phyloP scores from a whole-genome alignment of 306 rosid genomes.

The Cucurbita ficifolia region DNA sequence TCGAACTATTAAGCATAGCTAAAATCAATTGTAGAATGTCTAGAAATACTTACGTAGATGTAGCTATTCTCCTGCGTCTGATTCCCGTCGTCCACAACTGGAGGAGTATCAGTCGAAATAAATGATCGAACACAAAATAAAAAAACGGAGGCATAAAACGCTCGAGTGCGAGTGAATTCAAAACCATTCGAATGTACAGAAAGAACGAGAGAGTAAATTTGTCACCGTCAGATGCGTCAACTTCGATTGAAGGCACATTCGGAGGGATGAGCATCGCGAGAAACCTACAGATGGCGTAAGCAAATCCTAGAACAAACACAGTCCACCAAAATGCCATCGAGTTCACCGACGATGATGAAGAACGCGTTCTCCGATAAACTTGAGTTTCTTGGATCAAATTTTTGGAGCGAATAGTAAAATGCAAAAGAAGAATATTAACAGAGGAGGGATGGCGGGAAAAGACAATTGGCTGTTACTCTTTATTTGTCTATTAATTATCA shows the following conservation, averaged over 20 bases:
- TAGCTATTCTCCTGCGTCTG: conserved; percentile 65
- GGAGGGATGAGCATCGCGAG: conserved; percentile 85
- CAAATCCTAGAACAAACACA: conserved; percentile 49
- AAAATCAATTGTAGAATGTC: not conserved
- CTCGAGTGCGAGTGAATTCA: not conserved
- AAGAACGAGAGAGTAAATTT: not conserved
- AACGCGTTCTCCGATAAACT: not conserved
- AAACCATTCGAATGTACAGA: not conserved
- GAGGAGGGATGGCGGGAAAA: conserved; percentile 1
- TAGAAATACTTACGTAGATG: conserved; percentile 54
- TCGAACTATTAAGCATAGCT: not conserved
- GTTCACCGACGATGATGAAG: not conserved
- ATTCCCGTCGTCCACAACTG: conserved; percentile 78
- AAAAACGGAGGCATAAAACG: not conserved
- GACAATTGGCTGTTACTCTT: not conserved
- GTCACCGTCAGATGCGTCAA: conserved; percentile 75
- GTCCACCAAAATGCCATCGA: conserved; percentile 88
- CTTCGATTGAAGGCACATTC: conserved; percentile 78
- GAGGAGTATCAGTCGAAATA: not conserved
- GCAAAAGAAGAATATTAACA: not conserved
- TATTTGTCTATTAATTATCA: too few relatives aligned
- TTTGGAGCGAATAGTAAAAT: not conserved
- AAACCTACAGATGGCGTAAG: conserved; percentile 68
- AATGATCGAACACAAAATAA: conserved; percentile 5
- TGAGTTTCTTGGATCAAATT: not conserved